Evolutionary conservation across 2,329 filamentous ascomycete species (phyloP), one percentile per base, ranked within the genome.

Genomic region (Fragosphaeria purpurea): DNA sequence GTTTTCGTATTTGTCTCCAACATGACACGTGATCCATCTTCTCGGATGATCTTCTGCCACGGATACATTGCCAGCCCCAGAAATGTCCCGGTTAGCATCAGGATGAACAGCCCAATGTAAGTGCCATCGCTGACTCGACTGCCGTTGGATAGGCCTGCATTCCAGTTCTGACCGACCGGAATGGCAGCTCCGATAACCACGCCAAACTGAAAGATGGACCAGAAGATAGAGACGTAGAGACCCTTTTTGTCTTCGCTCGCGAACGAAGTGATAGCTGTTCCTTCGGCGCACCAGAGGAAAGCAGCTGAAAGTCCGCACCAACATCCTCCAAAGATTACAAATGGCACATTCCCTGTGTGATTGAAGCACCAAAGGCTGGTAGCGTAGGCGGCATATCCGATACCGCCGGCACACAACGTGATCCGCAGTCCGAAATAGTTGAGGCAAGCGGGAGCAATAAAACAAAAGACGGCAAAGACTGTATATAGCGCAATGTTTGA

Each of bases 181-280:
- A 88, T 86, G 60, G 83, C 67, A 61, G 83, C 82, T 55, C 90
- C 90, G 65, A 96, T 88, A 54, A 95, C 89, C 60, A 83, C 88
- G 59, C 90, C 90, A 52, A 90, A 67, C 67, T 95, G 95, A 76
- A 95, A 96, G 62, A 96, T 94, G 65, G 89, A 82, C 90, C 90
- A 95, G 70, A 95, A 95, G 70, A 81, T 83, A 54, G 86, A 86
- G 64, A 95, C 94, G 66, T 89, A 95, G 53, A 83, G 82, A 42
- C 90, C 90, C 74, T 95, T 95, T 56, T 80, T 79, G 38, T 79
- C 67, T 68, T 96, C 89, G 30, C 78, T 73, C 2, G 89, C 89
- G 65, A 95, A 95, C 39, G 86, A 82, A 80, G 95, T 91, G 83
- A 91, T 90, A 62, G 90, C 87, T 52, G 85, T 82, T 53, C 87